These are phyloP conservation scores for Leccinum insolens DNA, from an alignment of 1,284 basidiomycete genomes.

Conservation along the genomic window DNA sequence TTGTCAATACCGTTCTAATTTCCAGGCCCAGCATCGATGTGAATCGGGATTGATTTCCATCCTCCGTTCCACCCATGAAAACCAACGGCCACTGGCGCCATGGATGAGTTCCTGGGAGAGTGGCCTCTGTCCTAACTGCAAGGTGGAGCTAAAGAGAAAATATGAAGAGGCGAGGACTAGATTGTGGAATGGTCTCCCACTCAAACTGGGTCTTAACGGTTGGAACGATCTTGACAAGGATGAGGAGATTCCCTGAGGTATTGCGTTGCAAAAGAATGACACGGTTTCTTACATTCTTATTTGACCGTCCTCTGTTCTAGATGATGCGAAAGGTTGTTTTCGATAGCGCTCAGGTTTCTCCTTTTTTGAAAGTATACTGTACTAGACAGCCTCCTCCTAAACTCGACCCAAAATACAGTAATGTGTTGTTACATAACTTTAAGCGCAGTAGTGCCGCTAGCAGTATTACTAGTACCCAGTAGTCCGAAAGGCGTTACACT, in stretches of 20 bases:
- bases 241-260: neutral
- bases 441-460: too few species aligned
- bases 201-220: neutral
- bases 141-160: neutral
- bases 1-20: neutral
- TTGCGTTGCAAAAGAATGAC: neutral
- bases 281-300: neutral
- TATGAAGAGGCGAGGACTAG: neutral
- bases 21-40: neutral
- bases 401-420: neutral
- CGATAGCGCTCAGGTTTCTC: neutral
- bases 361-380: neutral
- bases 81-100: neutral
- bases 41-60: neutral
- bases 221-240: conserved; percentile 15
- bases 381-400: neutral
- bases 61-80: neutral
- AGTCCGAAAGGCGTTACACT: neutral
- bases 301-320: neutral
- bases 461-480: too few species aligned
- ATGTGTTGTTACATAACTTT: too few species aligned
- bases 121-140: neutral
- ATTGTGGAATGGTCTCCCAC: conserved; percentile 10
- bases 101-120: conserved; percentile 7
- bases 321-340: neutral